phyloP scores from a whole-genome alignment of 2,329 filamentous ascomycete species.

The Cryphonectria radicalis region DNA sequence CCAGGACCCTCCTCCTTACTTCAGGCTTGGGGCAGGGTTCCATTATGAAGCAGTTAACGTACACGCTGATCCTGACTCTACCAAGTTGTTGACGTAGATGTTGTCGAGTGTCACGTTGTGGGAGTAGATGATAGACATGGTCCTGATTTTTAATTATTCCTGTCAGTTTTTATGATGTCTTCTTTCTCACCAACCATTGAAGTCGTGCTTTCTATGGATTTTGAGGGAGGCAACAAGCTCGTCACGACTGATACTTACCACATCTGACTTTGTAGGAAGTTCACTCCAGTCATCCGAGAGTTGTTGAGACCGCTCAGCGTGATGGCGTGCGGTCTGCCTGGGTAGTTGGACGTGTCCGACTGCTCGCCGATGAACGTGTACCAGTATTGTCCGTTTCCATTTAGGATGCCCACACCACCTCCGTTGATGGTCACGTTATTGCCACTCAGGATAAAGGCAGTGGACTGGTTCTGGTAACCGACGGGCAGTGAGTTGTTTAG shows the following conservation, averaged over 20 bases:
- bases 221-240: too few relatives aligned
- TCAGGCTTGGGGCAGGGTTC: not conserved
- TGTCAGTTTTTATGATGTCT: not conserved
- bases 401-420: conserved; percentile 49
- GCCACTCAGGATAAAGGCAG: conserved; percentile 53
- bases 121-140: conserved; percentile 51
- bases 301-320: conserved; percentile 51
- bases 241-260: conserved; percentile 41
- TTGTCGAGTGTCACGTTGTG: conserved; percentile 46
- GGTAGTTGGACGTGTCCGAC: conserved; percentile 43
- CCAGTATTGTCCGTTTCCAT: conserved; percentile 59
- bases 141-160: conserved; percentile 30
- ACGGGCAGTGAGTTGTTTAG: conserved; percentile 47
- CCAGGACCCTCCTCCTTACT: too few relatives aligned
- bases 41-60: not conserved
- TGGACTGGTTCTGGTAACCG: conserved; percentile 52
- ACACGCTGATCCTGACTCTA: conserved; percentile 32
- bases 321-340: conserved; percentile 53
- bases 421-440: conserved; percentile 50
- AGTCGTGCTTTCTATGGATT: too few relatives aligned
- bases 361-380: conserved; percentile 47
- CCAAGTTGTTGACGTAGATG: conserved; percentile 53
- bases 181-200: not conserved
- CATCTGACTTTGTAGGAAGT: conserved; percentile 56
- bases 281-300: conserved; percentile 48